A percentile compares a stretch with the other conserved stretches of the same genome.
These are phyloP conservation scores for Cladosporium sp. DNA, from an alignment of 2,329 filamentous ascomycete species.

Conservation along the genomic window DNA sequence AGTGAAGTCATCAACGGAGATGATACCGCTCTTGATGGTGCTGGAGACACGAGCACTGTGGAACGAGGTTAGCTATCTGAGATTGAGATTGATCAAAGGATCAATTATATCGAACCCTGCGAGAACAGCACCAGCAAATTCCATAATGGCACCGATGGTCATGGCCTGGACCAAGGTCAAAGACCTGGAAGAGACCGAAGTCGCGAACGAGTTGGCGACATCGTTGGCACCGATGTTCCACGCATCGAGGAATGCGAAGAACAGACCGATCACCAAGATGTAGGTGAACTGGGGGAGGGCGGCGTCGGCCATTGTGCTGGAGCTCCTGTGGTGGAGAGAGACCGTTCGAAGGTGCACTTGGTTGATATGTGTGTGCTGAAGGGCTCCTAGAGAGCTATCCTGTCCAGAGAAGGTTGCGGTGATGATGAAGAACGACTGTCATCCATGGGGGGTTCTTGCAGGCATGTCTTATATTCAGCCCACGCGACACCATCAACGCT, in stretches of 20 bases:
- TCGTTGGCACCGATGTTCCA: conserved; percentile 59
- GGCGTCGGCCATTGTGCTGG: conserved; percentile 24
- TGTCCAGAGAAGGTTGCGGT: not conserved
- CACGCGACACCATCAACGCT: not conserved
- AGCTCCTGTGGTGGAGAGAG: not conserved
- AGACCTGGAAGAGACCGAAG: conserved; percentile 46
- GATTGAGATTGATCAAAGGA: not conserved
- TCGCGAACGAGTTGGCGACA: conserved; percentile 52
- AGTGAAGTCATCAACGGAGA: conserved; percentile 42
- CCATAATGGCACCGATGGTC: conserved; percentile 45
- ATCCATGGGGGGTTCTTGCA: not conserved
- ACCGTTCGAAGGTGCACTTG: too few species aligned
- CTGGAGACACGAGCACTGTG: conserved; percentile 39
- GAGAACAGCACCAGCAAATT: conserved; percentile 49
- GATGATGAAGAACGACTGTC: not conserved
- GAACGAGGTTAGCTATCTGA: not conserved
- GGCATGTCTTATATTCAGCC: conserved; percentile 5
- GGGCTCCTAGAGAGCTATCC: not conserved
- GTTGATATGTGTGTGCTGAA: not conserved
- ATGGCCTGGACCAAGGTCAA: conserved; percentile 49
- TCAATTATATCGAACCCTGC: conserved; percentile 32
- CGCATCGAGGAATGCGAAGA: conserved; percentile 62
- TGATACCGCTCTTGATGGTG: conserved; percentile 47
- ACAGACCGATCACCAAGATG: conserved; percentile 57
- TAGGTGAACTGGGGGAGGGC: conserved; percentile 54